These are phyloP conservation scores for Verticillium dahliae DNA, from an alignment of 2,329 filamentous ascomycete species.

Conservation along the genomic window DNA sequence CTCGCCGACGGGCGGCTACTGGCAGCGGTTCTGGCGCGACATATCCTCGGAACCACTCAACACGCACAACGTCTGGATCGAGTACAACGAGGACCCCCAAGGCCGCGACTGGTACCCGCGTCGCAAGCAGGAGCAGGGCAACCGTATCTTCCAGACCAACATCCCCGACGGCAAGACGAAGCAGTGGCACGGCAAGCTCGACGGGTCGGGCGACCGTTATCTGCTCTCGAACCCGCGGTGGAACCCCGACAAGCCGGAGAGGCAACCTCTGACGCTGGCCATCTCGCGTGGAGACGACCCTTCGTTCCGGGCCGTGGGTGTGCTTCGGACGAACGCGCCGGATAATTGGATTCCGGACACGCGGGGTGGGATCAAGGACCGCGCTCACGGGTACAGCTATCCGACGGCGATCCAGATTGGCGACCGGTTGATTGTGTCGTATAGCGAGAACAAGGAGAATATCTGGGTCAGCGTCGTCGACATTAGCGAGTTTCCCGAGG, in stretches of 20 bases:
- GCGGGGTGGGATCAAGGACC: constrained; percentile 13
- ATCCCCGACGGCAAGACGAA: constrained; percentile 17
- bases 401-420: constrained; percentile 15
- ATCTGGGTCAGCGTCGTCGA: constrained; percentile 18
- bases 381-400: constrained; percentile 15
- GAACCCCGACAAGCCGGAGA: constrained; percentile 9
- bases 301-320: constrained; percentile 10
- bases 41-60: constrained; percentile 13
- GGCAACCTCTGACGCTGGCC: constrained; percentile 13
- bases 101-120: constrained; percentile 16
- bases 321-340: constrained; percentile 15
- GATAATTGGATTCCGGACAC: constrained; percentile 16
- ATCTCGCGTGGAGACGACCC: constrained; percentile 8
- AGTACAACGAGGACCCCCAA: constrained; percentile 10
- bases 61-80: constrained; percentile 15
- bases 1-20: constrained; percentile 13
- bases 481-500: constrained; percentile 8
- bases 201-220: constrained; percentile 3
- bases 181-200: constrained; percentile 12
- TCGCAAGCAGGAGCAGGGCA: constrained; percentile 9
- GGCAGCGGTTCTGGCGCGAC: constrained; percentile 19
- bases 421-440: constrained; percentile 14
- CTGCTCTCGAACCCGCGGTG: constrained; percentile 14
- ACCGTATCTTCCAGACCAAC: constrained; percentile 14
- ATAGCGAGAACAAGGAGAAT: constrained; percentile 20